Base-by-base conservation (phyloP, 208 protist species). In the Acanthamoeba lenticulata region DNA sequence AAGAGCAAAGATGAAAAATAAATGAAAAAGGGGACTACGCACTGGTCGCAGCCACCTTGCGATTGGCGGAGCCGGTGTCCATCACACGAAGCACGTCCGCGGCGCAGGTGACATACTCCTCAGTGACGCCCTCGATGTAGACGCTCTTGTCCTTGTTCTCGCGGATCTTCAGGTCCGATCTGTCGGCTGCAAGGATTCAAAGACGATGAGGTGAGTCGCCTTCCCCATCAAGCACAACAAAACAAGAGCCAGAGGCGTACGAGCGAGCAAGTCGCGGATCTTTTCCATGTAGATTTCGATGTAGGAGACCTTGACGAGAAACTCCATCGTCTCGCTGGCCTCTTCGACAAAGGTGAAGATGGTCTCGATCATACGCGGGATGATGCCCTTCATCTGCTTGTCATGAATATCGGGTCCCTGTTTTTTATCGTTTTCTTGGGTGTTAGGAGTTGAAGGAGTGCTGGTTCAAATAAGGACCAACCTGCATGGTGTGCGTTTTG, bases 61-160 rank as follows among this genome's bases (percentile, higher is more conserved):
- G 40, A 42, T 94, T 94, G 29, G 21, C 60, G 9, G 55, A 52
- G 17, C 90, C 90, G 36, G 65, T 85, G 49, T 85, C 67, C 90
- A 94, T 94, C 42, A 94, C 69, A 42, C 69, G 67, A 36, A 83
- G 19, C 9, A 94, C 90, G 34, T 94, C 90, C 65, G 89, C 69
- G 5, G 36, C 90, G 27, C 90, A 94, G 6, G 67, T 94, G 6
- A 85, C 90, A 49, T 94, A 94, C 49, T 65, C 90, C 49, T 97
- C 98, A 42, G 97, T 97, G n/a, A 97, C 97, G 57, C 97, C 97
- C 29, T 98, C 98, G 1, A 99, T 96, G 94, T 98, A 99, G 74
- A 99, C 98, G 55, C 97, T 98, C 92, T 98, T 98, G 85, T 29
- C 94, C 88, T 98, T 98, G 93, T 98, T 96, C 88, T 98, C 98